These are phyloP conservation scores for Boletales sp. DNA, from an alignment of 768 basidiomycete species.

Conservation along the genomic window DNA sequence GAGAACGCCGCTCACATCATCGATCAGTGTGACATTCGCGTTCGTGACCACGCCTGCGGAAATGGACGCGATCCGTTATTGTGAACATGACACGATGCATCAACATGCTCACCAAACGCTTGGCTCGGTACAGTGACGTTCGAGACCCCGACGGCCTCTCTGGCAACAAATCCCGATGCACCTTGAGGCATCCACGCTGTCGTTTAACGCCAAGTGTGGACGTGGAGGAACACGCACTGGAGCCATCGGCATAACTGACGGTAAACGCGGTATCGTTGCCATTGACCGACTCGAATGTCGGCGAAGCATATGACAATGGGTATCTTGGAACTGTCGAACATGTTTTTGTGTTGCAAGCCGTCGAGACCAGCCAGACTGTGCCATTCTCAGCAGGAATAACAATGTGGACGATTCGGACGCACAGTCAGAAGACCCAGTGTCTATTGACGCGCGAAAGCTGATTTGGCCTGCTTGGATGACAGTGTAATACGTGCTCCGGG, in stretches of 20 bases:
- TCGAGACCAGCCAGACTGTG: conserved; percentile 68
- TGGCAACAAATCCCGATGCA: conserved; percentile 67
- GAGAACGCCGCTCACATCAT: conserved; percentile 66
- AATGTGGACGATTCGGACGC: conserved; percentile 4
- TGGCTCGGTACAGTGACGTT: conserved; percentile 60
- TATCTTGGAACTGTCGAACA: conserved; percentile 66
- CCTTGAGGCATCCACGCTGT: conserved; percentile 34
- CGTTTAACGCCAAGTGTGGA: not conserved
- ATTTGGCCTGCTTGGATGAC: conserved; percentile 59
- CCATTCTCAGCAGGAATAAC: not conserved
- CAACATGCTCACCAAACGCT: conserved; percentile 54
- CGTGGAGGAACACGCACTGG: conserved; percentile 44
- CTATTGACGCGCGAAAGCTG: conserved; percentile 65
- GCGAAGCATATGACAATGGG: conserved; percentile 62
- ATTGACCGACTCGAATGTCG: conserved; percentile 60
- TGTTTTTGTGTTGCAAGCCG: conserved; percentile 50
- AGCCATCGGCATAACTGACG: conserved; percentile 63
- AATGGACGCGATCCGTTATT: not conserved
- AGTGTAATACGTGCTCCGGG: conserved; percentile 61
- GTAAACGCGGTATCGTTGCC: conserved; percentile 58
- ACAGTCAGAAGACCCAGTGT: conserved; percentile 58
- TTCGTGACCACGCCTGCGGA: conserved; percentile 53
- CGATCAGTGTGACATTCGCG: conserved; percentile 59
- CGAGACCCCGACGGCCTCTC: conserved; percentile 57
- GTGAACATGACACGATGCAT: not conserved